Percentiles rank a stretch among this genome's conserved stretches.
These are phyloP conservation scores for Xylariales sp. DNA, from an alignment of 2,329 filamentous ascomycete genomes.

Conservation along the genomic window DNA sequence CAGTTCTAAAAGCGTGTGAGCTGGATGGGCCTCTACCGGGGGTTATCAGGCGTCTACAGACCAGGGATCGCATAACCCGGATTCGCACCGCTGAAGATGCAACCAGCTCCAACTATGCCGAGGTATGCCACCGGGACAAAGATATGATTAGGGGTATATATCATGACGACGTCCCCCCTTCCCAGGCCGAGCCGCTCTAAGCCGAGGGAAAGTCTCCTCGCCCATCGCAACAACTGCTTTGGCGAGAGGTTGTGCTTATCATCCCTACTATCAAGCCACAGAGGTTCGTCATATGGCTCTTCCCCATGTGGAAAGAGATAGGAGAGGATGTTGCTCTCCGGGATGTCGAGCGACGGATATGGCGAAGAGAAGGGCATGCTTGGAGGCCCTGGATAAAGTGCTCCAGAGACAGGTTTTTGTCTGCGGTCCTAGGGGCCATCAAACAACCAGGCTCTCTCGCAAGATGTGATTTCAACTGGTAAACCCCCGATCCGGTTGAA, in stretches of 20 bases:
- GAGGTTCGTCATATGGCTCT: conserved; percentile 36
- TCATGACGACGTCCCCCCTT: conserved; percentile 47
- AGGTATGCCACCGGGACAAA: conserved; percentile 51
- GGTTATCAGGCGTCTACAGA: conserved; percentile 23
- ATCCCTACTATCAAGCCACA: conserved; percentile 50
- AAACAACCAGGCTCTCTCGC: no score
- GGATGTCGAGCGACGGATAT: conserved; percentile 37
- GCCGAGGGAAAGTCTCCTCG: conserved; percentile 45
- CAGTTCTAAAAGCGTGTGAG: conserved; percentile 41
- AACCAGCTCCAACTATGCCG: conserved; percentile 47
- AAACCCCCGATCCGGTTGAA: no score
- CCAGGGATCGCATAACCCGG: conserved; percentile 45
- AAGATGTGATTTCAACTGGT: no score
- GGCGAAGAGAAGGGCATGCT: conserved; percentile 39
- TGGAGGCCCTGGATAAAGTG: not conserved
- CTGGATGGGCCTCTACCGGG: no score
- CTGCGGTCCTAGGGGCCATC: no score
- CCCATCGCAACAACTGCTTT: conserved; percentile 43
- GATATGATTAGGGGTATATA: conserved; percentile 51
- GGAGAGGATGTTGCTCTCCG: conserved; percentile 38
- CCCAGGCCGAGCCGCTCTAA: conserved; percentile 40
- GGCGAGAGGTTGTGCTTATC: conserved; percentile 39
- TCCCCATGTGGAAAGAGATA: conserved; percentile 29
- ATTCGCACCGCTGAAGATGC: conserved; percentile 51
- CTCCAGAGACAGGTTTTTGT: no score